phyloP scores from a whole-genome alignment of 305 asterid species.

The Stenogyne calaminthoides region DNA sequence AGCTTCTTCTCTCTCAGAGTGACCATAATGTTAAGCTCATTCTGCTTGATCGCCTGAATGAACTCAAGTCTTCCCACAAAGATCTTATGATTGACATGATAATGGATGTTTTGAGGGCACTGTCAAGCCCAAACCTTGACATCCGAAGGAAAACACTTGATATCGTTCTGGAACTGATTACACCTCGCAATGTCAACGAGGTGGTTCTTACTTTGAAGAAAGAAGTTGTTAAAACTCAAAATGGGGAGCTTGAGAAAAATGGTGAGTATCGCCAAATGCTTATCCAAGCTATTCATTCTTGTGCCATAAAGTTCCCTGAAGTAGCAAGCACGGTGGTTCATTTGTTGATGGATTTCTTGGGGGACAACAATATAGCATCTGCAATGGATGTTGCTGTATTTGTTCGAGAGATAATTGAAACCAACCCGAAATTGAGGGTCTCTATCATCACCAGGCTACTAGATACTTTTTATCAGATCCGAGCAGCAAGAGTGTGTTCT shows the following conservation, averaged over 20 bases:
- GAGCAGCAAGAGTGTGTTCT: constrained; percentile 87
- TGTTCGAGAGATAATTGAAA: constrained; percentile 92
- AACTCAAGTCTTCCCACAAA: constrained; percentile 76
- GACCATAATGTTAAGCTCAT: constrained; percentile 94
- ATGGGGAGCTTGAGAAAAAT: constrained; percentile 63
- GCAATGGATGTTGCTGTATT: constrained; percentile 88
- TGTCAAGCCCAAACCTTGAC: constrained; percentile 91
- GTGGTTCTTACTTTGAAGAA: constrained; percentile 91
- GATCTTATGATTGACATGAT: constrained; percentile 91
- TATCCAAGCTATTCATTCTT: constrained; percentile 84
- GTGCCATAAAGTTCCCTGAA: constrained; percentile 94
- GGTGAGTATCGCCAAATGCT: constrained; percentile 66
- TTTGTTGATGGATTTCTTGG: constrained; percentile 95
- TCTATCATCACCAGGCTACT: constrained; percentile 81
- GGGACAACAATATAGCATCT: constrained; percentile 94
- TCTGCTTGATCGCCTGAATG: constrained; percentile 90
- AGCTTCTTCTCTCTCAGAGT: constrained; percentile 92
- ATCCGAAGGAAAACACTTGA: constrained; percentile 90
- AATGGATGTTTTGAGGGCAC: constrained; percentile 96
- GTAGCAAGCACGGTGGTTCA: constrained; percentile 98
- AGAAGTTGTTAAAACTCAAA: constrained; percentile 94
- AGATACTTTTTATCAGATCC: constrained; percentile 94
- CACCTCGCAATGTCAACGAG: constrained; percentile 85
- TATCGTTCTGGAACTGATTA: constrained; percentile 86
- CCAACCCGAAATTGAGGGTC: constrained; percentile 89